Conservation (phyloP, 306 rosid species). For the Cucurbita argyrosperma region DNA sequence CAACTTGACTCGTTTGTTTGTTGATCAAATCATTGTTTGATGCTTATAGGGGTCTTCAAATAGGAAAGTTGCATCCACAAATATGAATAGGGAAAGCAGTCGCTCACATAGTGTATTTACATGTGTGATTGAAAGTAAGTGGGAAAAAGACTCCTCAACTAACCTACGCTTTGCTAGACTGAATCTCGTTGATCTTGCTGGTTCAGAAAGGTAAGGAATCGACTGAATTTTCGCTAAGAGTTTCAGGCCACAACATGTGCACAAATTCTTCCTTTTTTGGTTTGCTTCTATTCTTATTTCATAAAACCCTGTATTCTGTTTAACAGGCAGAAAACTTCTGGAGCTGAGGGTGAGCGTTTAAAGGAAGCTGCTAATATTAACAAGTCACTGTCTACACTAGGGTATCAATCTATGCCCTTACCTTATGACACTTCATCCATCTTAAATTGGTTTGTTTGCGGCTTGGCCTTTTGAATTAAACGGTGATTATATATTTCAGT, state of each 20-base stretch:
- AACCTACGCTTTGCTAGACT: conserved; percentile 85
- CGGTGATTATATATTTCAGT: conserved; percentile 28
- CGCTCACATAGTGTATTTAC: conserved; percentile 96
- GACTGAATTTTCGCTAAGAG: conserved; percentile 9
- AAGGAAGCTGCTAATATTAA: conserved; percentile 96
- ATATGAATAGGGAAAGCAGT: conserved; percentile 98
- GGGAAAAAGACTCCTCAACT: conserved; percentile 88
- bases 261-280: not conserved
- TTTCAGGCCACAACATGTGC: not conserved
- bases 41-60: conserved; percentile 74
- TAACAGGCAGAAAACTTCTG: conserved; percentile 92
- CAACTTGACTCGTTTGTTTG: not conserved
- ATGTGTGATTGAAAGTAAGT: conserved; percentile 86
- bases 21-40: conserved; percentile 18
- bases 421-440: not conserved
- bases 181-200: conserved; percentile 94
- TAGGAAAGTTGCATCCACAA: conserved; percentile 94
- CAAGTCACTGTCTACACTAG: conserved; percentile 85
- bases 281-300: not conserved
- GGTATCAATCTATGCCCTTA: conserved; percentile 24
- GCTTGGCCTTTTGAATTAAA: not conserved
- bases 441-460: not conserved
- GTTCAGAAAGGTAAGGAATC: conserved; percentile 71
- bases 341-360: conserved; percentile 98
- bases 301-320: conserved; percentile 6